Conservation (phyloP, 2,329 filamentous ascomycete species). For the Trichoderma arundinaceum region DNA sequence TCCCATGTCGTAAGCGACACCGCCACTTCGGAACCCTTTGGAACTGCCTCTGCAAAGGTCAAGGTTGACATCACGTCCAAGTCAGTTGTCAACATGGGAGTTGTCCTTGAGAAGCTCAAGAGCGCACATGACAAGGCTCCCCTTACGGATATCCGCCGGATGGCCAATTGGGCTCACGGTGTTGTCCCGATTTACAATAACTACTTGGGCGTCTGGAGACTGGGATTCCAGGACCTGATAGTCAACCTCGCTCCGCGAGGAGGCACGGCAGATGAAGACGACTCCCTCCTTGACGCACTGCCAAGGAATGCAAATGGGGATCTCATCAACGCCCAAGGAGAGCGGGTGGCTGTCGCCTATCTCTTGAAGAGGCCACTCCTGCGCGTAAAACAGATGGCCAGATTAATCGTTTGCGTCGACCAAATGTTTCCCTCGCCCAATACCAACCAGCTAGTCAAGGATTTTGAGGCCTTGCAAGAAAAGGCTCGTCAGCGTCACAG, state of each 20-base stretch:
- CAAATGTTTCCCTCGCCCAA: constrained; percentile 57
- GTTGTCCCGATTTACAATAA: constrained; percentile 80
- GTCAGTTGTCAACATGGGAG: constrained; percentile 92
- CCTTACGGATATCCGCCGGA: constrained; percentile 69
- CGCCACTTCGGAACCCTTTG: constrained; percentile 70
- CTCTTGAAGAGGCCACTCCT: constrained; percentile 88
- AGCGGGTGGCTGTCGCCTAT: constrained; percentile 92
- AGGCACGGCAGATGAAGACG: constrained; percentile 59
- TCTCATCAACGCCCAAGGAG: constrained; percentile 74
- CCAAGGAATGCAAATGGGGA: constrained; percentile 69
- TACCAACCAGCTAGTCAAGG: constrained; percentile 48
- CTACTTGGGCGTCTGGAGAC: constrained; percentile 86
- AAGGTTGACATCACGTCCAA: constrained; percentile 71
- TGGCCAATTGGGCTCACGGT: constrained; percentile 81
- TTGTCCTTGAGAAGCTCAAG: constrained; percentile 84
- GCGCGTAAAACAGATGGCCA: constrained; percentile 84
- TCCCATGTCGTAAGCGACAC: constrained; percentile 79
- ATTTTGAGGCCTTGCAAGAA: constrained; percentile 75
- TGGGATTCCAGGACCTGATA: constrained; percentile 93
- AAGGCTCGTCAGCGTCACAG: constrained; percentile 70
- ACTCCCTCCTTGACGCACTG: constrained; percentile 64
- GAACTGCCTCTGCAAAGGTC: constrained; percentile 56
- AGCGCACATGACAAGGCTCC: constrained; percentile 81
- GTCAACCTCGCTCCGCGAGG: constrained; percentile 83
- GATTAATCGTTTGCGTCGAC: constrained; percentile 75